phyloP scores from a whole-genome alignment of 768 basidiomycete species.

The Phanerodontia chrysosporium region DNA sequence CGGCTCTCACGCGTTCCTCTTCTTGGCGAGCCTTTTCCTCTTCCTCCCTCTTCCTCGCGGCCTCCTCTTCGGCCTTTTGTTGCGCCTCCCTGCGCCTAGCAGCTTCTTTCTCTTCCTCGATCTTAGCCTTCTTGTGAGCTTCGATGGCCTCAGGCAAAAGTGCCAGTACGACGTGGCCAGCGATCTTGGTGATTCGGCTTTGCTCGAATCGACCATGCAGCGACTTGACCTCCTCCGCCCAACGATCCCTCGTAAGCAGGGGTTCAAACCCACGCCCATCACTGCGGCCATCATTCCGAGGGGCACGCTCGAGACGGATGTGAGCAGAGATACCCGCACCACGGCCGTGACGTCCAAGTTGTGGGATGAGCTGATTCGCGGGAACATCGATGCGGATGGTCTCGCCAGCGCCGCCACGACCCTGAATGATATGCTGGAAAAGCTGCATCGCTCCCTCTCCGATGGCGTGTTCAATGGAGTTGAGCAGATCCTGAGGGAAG shows the following conservation, averaged over 20 bases:
- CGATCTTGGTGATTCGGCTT: conserved; percentile 62
- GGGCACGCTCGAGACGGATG: conserved; percentile 57
- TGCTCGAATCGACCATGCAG: conserved; percentile 70
- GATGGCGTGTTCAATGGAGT: conserved; percentile 78
- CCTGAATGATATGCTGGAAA: conserved; percentile 75
- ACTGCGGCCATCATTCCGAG: conserved; percentile 32
- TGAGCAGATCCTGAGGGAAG: conserved; percentile 50
- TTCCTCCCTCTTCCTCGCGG: conserved; percentile 33
- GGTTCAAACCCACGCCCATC: conserved; percentile 66
- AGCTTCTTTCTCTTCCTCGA: conserved; percentile 33
- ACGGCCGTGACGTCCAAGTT: conserved; percentile 45
- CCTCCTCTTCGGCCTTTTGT: conserved; percentile 49
- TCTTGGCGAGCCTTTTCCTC: conserved; percentile 33
- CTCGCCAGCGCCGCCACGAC: conserved; percentile 48
- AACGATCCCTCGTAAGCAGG: conserved; percentile 76
- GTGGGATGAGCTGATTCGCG: conserved; percentile 53
- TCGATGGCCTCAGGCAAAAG: conserved; percentile 79
- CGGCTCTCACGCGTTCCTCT: conserved; percentile 24
- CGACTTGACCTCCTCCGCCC: conserved; percentile 85
- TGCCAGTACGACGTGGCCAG: conserved; percentile 66
- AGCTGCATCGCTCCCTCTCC: conserved; percentile 79
- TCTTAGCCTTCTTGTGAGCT: conserved; percentile 38
- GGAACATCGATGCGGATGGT: conserved; percentile 78
- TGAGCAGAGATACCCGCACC: conserved; percentile 43
- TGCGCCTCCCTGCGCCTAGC: conserved; percentile 40